phyloP scores from a whole-genome alignment of 352 stramenopile species.

The Peronospora belbahrii region DNA sequence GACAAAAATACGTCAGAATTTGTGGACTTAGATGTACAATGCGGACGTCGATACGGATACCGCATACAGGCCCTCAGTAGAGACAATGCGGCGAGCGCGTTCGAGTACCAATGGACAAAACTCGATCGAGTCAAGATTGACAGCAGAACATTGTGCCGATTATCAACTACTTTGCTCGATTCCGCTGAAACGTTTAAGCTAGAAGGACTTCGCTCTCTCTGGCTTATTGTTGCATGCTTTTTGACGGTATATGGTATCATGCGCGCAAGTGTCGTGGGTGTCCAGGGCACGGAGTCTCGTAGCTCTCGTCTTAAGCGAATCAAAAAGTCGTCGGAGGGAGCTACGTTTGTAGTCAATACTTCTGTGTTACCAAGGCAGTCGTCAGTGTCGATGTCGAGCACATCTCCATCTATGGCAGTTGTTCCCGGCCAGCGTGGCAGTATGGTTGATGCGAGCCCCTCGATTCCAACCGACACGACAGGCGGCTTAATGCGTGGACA shows the following conservation, averaged over 20 bases:
- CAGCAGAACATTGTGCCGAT: conserved; percentile 1
- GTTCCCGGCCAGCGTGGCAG: conserved; percentile 22
- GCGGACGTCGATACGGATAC: conserved; percentile 37
- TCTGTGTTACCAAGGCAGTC: conserved; percentile 20
- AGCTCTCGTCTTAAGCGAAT: conserved; percentile 44
- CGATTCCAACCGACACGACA: conserved; percentile 2
- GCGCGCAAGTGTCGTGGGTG: conserved; percentile 40
- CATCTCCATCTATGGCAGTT: conserved; percentile 20
- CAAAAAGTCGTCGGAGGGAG: conserved; percentile 31
- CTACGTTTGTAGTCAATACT: background rate
- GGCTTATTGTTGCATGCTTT: conserved; percentile 47
- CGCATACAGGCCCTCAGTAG: conserved; percentile 31
- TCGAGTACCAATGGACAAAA: conserved; percentile 33
- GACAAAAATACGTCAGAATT: conserved; percentile 30
- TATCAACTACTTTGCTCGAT: conserved; percentile 13
- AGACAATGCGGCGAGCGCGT: conserved; percentile 34
- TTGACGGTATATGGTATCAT: conserved; percentile 49
- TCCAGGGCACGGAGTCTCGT: conserved; percentile 43
- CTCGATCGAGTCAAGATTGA: conserved; percentile 4
- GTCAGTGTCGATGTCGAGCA: conserved; percentile 29
- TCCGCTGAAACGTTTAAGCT: conserved; percentile 17
- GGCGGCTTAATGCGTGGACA: conserved; percentile 13
- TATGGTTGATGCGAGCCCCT: conserved; percentile 7
- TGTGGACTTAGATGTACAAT: conserved; percentile 23
- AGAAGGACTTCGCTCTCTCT: conserved; percentile 35